phyloP scores from a whole-genome alignment of 441 rosid genomes.

The Raphanus hybrid region DNA sequence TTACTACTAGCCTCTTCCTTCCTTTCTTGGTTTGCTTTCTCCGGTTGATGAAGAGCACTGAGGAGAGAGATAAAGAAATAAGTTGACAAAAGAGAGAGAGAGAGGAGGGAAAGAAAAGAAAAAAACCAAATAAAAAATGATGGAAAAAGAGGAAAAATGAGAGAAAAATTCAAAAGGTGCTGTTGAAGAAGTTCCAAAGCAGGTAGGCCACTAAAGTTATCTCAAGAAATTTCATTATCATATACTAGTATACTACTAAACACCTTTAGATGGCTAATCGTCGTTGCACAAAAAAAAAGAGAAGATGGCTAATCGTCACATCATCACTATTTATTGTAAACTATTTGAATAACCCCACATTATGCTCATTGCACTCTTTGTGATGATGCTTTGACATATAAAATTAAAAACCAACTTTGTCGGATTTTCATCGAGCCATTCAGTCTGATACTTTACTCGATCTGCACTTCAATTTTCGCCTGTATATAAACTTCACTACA shows the following conservation, averaged over 20 bases:
- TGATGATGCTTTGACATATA: conserved; percentile 33
- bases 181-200: conserved; percentile 45
- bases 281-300: too few species aligned
- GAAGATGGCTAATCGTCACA: not conserved
- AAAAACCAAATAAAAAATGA: not conserved
- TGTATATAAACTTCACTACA: conserved; percentile 24
- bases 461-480: conserved; percentile 50
- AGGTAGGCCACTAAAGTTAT: conserved; percentile 41
- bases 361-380: not conserved
- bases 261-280: not conserved
- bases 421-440: conserved; percentile 31
- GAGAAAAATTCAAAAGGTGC: conserved; percentile 38
- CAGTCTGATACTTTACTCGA: conserved; percentile 73
- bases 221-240: not conserved
- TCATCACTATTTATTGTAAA: not conserved
- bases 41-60: not conserved
- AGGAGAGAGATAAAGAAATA: conserved; percentile 19
- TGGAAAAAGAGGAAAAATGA: not conserved
- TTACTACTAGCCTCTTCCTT: conserved; percentile 15
- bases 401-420: conserved; percentile 20
- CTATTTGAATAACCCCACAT: not conserved
- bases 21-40: conserved; percentile 14
- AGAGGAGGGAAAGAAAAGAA: not conserved
- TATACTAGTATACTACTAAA: too few species aligned
- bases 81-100: conserved; percentile 24